These are phyloP conservation scores for Cyberlindnera xishuangbannaensis DNA, from an alignment of 805 yeast species.

Conservation along the genomic window DNA sequence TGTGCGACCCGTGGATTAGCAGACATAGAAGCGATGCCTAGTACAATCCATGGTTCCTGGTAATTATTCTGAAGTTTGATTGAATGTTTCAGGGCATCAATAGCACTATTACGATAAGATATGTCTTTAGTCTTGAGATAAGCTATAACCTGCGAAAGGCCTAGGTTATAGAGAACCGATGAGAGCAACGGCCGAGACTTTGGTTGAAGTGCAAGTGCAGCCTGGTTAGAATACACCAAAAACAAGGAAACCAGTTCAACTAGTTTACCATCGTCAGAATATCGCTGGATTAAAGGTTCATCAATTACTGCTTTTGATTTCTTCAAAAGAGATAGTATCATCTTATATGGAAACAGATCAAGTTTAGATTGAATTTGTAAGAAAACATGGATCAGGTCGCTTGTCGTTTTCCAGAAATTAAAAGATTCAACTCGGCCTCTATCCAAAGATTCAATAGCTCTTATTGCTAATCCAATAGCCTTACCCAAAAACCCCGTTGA, in stretches of 20 bases:
- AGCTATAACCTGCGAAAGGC: constrained; percentile 53
- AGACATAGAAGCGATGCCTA: constrained; percentile 70
- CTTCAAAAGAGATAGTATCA: constrained; percentile 21
- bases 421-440: constrained; percentile 38
- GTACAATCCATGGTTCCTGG: constrained; percentile 70
- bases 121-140: constrained; percentile 27
- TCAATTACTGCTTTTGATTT: constrained; percentile 25
- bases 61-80: constrained; percentile 67
- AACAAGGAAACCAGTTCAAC: constrained; percentile 34
- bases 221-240: constrained; percentile 41
- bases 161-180: constrained; percentile 61
- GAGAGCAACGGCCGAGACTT: constrained; percentile 47
- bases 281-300: constrained; percentile 21
- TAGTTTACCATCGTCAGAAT: constrained; percentile 21
- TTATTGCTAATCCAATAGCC: constrained; percentile 43
- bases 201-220: constrained; percentile 36
- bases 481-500: constrained; percentile 62
- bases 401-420: constrained; percentile 61
- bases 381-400: constrained; percentile 51
- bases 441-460: constrained; percentile 40
- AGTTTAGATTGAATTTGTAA: constrained; percentile 50
- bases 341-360: constrained; percentile 43
- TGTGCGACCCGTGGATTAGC: constrained; percentile 72
- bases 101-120: constrained; percentile 43
- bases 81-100: constrained; percentile 56